phyloP scores from a whole-genome alignment of 805 yeast species.

The Starmerella asiatica region DNA sequence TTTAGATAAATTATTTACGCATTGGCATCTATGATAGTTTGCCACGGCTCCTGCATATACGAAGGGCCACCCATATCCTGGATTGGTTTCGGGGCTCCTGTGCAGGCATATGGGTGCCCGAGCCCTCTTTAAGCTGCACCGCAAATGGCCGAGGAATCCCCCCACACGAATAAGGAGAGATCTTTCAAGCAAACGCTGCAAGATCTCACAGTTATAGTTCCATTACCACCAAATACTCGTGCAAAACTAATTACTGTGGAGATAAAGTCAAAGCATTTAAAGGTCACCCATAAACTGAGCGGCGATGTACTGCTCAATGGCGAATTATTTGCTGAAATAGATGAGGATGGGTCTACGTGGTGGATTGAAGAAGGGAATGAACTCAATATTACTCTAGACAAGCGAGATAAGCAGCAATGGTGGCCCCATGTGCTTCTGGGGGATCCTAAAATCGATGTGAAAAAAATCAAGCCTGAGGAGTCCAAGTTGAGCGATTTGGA shows the following conservation, averaged over 20 bases:
- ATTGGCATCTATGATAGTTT: too few species aligned
- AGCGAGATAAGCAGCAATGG: conserved; percentile 31
- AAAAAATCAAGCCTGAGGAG: conserved; percentile 32
- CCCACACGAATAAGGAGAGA: too few species aligned
- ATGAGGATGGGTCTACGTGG: conserved; percentile 32
- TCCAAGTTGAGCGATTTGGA: conserved; percentile 32
- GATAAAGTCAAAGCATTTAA: conserved; percentile 19
- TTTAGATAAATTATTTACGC: too few species aligned
- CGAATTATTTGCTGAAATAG: conserved; percentile 26
- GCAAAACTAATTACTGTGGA: conserved; percentile 28
- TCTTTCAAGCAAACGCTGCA: conserved; percentile 32
- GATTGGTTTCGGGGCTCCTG: too few species aligned
- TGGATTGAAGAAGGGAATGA: conserved; percentile 30
- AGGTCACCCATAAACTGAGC: conserved; percentile 20
- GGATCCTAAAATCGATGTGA: conserved; percentile 33
- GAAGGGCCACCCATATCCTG: too few species aligned
- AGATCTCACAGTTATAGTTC: conserved; percentile 30
- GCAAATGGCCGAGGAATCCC: too few species aligned
- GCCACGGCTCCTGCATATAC: too few species aligned
- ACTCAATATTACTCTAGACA: conserved; percentile 29
- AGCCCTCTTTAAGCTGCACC: too few species aligned
- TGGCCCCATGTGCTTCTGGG: conserved; percentile 35
- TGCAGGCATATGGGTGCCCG: too few species aligned
- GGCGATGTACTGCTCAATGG: conserved; percentile 25
- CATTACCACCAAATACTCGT: conserved; percentile 26